phyloP scores from a whole-genome alignment of 2,329 filamentous ascomycete genomes.

The Knufia petricola region DNA sequence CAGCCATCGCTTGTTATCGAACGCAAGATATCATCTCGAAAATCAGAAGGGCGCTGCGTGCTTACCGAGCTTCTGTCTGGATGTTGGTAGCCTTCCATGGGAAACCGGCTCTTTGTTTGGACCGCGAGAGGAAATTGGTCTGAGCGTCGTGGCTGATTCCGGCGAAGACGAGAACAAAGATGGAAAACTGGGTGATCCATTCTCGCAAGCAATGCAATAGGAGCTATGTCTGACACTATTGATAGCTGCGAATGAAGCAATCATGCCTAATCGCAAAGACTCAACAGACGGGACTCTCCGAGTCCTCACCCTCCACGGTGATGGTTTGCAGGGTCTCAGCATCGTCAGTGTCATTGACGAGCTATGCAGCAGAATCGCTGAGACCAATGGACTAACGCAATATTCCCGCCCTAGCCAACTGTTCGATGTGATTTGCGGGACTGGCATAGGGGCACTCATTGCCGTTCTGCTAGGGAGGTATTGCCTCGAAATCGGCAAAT shows the following conservation, averaged over 20 bases:
- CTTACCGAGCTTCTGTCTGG: no score
- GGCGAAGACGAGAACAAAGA: background rate
- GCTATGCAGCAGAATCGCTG: constrained; percentile 15
- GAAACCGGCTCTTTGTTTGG: background rate
- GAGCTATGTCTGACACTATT: no score
- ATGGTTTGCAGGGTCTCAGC: constrained; percentile 16
- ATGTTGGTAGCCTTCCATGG: no score
- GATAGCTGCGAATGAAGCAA: background rate
- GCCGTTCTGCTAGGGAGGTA: constrained; percentile 16
- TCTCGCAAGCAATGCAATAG: no score
- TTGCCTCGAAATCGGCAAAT: constrained; percentile 14
- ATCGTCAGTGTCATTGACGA: constrained; percentile 16
- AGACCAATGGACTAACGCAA: constrained; percentile 11
- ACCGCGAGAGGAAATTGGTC: background rate
- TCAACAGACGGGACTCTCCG: constrained; percentile 1
- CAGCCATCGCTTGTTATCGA: background rate
- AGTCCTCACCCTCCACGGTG: constrained; percentile 16
- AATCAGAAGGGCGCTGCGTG: background rate
- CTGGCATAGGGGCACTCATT: constrained; percentile 17
- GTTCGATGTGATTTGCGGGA: constrained; percentile 17
- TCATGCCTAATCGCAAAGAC: background rate
- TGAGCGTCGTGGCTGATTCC: background rate
- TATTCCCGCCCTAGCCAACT: constrained; percentile 14
- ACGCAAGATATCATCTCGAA: background rate
- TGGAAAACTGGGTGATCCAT: no score